Evolutionary conservation across 2,329 filamentous ascomycete genomes (phyloP).

Genomic region (Akanthomyces lecanii): DNA sequence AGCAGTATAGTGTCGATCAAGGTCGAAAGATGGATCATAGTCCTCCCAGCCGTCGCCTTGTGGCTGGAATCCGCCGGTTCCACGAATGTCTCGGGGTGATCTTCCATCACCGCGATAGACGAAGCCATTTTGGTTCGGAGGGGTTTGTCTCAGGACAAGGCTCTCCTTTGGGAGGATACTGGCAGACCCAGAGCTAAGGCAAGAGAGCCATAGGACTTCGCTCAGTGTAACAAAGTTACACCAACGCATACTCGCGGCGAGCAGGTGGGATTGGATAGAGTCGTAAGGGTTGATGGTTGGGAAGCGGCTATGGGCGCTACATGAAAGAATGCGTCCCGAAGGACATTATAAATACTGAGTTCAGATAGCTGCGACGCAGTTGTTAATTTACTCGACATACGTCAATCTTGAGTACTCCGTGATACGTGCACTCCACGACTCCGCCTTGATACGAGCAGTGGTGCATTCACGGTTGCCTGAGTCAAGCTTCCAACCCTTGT

Average conservation of each 20-base stretch:
- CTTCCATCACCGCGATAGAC: constrained; percentile 18
- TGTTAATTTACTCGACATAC: too few relatives aligned
- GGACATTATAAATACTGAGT: background rate
- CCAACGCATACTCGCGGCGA: background rate
- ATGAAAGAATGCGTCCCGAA: background rate
- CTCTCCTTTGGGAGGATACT: background rate
- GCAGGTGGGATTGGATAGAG: background rate
- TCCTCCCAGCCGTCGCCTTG: constrained; percentile 10
- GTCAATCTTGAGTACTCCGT: too few relatives aligned
- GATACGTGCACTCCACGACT: too few relatives aligned
- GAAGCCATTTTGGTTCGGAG: background rate
- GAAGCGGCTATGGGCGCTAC: background rate
- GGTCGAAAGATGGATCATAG: background rate
- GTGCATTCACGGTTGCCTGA: too few relatives aligned
- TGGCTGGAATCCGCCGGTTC: constrained; percentile 11
- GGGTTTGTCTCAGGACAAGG: too few relatives aligned
- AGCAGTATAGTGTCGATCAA: constrained; percentile 2
- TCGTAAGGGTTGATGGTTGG: background rate
- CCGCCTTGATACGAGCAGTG: too few relatives aligned
- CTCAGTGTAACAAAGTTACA: background rate
- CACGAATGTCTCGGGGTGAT: background rate
- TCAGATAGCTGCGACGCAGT: background rate
- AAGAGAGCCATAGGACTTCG: background rate
- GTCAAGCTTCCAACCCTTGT: too few relatives aligned
- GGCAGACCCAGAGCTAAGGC: background rate